Base-by-base conservation (phyloP, 371 early-diverging fungal genomes). In the Saksenaea oblongispora region DNA sequence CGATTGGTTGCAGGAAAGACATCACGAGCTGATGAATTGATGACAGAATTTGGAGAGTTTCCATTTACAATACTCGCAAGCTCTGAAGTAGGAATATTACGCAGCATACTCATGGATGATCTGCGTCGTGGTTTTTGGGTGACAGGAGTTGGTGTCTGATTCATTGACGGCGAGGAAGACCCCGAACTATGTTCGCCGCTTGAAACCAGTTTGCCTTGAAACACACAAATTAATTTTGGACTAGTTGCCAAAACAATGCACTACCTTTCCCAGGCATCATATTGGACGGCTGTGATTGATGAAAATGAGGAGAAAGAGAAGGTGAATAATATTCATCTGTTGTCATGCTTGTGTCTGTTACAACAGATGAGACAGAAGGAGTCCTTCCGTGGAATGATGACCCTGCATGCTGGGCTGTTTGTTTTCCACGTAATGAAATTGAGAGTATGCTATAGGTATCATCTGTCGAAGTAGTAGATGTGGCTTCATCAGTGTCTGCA, bases 71-170 rank as follows among this genome's bases (percentile, higher is more conserved):
- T 73, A 31, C 37, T 64, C n/a, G 73, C 73, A 7, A 73, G 62
- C 41, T 69, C 70, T 7, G 69, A 58, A 26, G 63, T 66, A 34
- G 73, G 64, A 39, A 73, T 66, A 35, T 69, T 69, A 11, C 66
- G 69, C n/a, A 73, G 41, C 62, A 69, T 69, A n/a, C 60, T 67
- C 73, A 73, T 69, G 37, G 73, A 73, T 17, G 73, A 73, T 54
- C 73, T 55, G 14, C 73, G 73, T 18, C 53, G 58, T 1, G 63
- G 58, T 3, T 4, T 34, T 14, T 55, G 62, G 8, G 11, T 24
- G 54, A n/a, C 31, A 47, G 31, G 7, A 31, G 39, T 28, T 31
- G 26, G 28, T 14, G 34, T 62, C 14, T 53, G 55, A 54, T 37
- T 22, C 34, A 41, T 26, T 10, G 62, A 24, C 11, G 62, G 17